phyloP scores from a whole-genome alignment of 495 filamentous ascomycete species.

The Xanthoparmelia taractica region DNA sequence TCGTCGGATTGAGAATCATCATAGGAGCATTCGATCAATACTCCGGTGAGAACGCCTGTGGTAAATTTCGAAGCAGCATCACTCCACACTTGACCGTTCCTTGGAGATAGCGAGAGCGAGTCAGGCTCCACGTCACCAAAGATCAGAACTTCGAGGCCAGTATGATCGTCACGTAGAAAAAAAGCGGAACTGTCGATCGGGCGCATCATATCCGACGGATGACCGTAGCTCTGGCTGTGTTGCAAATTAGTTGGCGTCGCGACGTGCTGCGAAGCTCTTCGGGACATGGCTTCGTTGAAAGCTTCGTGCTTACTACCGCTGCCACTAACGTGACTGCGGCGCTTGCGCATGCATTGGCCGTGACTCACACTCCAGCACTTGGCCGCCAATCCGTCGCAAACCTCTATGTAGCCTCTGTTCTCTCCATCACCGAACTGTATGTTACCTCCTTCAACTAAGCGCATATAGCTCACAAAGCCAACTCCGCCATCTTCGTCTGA shows the following conservation, averaged over 20 bases:
- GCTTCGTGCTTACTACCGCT: constrained; percentile 32
- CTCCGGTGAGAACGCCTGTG: constrained; percentile 57
- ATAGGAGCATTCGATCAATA: constrained; percentile 95
- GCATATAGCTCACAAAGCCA: constrained; percentile 83
- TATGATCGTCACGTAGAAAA: constrained; percentile 69
- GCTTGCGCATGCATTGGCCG: constrained; percentile 72
- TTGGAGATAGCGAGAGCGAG: constrained; percentile 68
- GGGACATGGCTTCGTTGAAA: constrained; percentile 27
- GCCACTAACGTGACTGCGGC: constrained; percentile 55
- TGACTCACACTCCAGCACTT: constrained; percentile 77
- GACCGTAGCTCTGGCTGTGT: constrained; percentile 26
- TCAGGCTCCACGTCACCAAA: constrained; percentile 97
- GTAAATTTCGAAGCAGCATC: constrained; percentile 78
- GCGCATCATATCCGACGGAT: constrained; percentile 41
- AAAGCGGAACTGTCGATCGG: constrained; percentile 81
- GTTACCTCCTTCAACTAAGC: constrained; percentile 80
- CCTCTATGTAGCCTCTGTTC: constrained; percentile 70
- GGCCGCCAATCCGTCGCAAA: constrained; percentile 72
- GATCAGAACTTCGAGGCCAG: constrained; percentile 71
- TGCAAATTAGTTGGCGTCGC: constrained; percentile 18
- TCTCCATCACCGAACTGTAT: constrained; percentile 68
- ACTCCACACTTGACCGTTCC: constrained; percentile 71
- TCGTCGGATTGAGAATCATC: constrained; percentile 66
- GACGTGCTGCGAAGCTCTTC: constrained; percentile 20
- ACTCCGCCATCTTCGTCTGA: constrained; percentile 94